Conservation (phyloP, 2,329 filamentous ascomycete species). For the Chrysoporthe puriensis region DNA sequence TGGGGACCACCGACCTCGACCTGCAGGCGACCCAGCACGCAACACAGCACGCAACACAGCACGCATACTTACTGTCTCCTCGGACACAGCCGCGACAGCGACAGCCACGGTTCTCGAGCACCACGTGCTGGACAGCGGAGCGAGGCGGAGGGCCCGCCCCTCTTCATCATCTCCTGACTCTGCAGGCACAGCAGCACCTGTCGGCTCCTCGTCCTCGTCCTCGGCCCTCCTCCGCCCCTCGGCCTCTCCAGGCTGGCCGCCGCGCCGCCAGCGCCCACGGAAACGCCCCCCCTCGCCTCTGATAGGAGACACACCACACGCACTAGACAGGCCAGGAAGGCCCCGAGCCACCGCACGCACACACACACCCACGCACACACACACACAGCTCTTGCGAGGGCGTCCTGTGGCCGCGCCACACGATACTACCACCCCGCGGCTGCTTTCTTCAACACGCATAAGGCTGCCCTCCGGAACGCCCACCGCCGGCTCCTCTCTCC, state of each 20-base stretch:
- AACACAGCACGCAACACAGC: no score
- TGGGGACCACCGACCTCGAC: neutral
- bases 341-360: neutral
- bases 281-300: constrained; percentile 1
- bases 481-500: constrained; percentile 6
- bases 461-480: constrained; percentile 21
- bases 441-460: constrained; percentile 23
- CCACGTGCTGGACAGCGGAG: no score
- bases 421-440: neutral
- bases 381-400: neutral
- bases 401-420: neutral
- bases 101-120: no score
- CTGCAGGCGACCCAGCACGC: no score
- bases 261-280: neutral
- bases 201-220: neutral
- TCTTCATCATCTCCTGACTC: no score
- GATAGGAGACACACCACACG: constrained; percentile 6
- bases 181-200: neutral
- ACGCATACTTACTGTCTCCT: no score
- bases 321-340: neutral
- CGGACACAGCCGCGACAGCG: no score
- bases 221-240: neutral
- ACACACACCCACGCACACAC: no score
- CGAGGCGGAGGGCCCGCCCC: no score
- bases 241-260: neutral